A percentile compares a stretch with the other conserved stretches of the same genome.
These are phyloP conservation scores for Tolypocladium tundrense DNA, from an alignment of 2,329 filamentous ascomycete genomes.

Conservation along the genomic window DNA sequence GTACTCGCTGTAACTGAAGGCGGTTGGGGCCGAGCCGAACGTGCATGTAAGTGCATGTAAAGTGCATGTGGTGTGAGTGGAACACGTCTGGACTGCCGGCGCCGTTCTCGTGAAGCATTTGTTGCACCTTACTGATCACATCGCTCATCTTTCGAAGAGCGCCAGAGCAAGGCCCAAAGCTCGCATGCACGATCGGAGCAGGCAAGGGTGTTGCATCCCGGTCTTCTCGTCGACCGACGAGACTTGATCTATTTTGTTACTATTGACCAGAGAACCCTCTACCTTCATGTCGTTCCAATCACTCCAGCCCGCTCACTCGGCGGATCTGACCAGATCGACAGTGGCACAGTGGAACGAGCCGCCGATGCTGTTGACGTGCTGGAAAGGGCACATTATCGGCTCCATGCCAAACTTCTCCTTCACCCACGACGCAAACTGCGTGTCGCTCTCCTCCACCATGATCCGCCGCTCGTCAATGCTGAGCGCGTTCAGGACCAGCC, in stretches of 20 bases:
- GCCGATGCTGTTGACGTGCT: constrained; percentile 3
- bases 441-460: constrained; percentile 1
- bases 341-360: constrained; percentile 4
- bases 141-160: too few species aligned
- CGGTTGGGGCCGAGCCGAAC: neutral
- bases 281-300: neutral
- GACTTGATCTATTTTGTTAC: neutral
- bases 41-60: neutral
- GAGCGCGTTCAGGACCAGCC: constrained; percentile 3
- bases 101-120: neutral
- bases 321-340: constrained; percentile 1
- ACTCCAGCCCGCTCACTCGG: neutral
- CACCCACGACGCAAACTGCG: neutral
- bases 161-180: neutral
- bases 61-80: neutral
- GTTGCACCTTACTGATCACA: neutral
- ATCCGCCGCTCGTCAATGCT: constrained; percentile 2
- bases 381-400: constrained; percentile 1
- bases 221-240: neutral
- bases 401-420: constrained; percentile 1
- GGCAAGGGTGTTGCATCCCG: neutral
- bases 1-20: too few species aligned
- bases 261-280: neutral
- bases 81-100: neutral
- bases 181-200: neutral